Evolutionary conservation across 2,329 filamentous ascomycete genomes (phyloP).

Genomic region (Fusarium piperis): DNA sequence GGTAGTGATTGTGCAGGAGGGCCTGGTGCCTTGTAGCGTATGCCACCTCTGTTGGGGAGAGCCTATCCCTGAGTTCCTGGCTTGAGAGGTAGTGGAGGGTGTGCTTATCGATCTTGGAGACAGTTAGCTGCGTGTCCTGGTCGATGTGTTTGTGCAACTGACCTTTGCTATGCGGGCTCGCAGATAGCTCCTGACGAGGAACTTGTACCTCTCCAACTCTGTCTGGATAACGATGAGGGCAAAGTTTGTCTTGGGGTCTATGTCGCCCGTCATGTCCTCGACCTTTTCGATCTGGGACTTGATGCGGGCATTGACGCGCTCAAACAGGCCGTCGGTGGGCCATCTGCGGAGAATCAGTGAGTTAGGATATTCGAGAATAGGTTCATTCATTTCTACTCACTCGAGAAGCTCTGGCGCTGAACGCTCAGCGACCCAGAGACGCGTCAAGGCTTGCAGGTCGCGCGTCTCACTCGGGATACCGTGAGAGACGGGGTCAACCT

Average conservation of each 20-base stretch:
- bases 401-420: constrained; percentile 88
- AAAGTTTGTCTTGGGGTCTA: constrained; percentile 93
- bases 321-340: constrained; percentile 78
- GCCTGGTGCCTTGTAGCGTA: constrained; percentile 89
- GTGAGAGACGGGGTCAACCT: constrained; percentile 71
- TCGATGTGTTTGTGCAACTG: constrained; percentile 22
- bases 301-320: constrained; percentile 79
- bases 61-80: constrained; percentile 63
- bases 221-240: constrained; percentile 95
- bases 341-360: constrained; percentile 55
- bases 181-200: constrained; percentile 83
- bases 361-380: not conserved
- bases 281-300: constrained; percentile 75
- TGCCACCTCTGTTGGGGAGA: constrained; percentile 80
- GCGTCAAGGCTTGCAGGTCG: constrained; percentile 89
- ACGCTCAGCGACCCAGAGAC: constrained; percentile 92
- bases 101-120: constrained; percentile 75
- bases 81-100: constrained; percentile 77
- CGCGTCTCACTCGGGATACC: constrained; percentile 67
- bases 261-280: constrained; percentile 81
- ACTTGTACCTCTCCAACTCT: constrained; percentile 94
- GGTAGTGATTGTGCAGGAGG: constrained; percentile 85
- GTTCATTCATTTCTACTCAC: constrained; percentile 54
- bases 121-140: not conserved
- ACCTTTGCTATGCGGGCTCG: constrained; percentile 90